Evolutionary conservation across 139 green algal genomes (phyloP).

Genomic region (Raphidocelis subcapitata): DNA sequence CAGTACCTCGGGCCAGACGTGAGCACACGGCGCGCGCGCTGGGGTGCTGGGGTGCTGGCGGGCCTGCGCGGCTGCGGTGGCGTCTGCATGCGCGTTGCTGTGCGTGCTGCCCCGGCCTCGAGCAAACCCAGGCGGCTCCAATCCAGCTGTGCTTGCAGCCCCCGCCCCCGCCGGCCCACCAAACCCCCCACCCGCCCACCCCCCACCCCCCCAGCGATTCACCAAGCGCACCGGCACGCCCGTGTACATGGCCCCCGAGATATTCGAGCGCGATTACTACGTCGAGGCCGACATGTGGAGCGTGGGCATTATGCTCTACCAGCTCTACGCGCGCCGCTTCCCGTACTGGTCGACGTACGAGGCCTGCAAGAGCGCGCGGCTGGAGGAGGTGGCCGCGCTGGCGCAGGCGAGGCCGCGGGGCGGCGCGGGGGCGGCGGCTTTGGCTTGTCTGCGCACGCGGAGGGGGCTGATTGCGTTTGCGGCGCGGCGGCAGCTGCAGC

Average conservation of each 20-base stretch:
- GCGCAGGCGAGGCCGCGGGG: no score
- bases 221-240: conserved; percentile 70
- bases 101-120: no score
- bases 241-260: conserved; percentile 85
- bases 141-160: not conserved
- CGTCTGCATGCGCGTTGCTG: no score
- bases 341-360: conserved; percentile 52
- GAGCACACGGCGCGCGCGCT: not conserved
- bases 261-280: conserved; percentile 74
- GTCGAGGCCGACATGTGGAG: conserved; percentile 76
- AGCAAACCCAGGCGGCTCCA: no score
- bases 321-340: conserved; percentile 55
- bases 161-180: not conserved
- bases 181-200: conserved; percentile 1
- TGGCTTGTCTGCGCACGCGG: no score
- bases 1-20: conserved; percentile 34
- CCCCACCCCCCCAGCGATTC: conserved; percentile 14
- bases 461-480: no score
- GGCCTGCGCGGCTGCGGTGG: not conserved
- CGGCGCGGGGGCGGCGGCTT: no score
- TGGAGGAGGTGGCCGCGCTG: no score
- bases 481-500: no score
- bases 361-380: not conserved
- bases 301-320: conserved; percentile 79
- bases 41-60: not conserved